Conservation (phyloP, 1,284 basidiomycete genomes). For the Pascua guehoae region DNA sequence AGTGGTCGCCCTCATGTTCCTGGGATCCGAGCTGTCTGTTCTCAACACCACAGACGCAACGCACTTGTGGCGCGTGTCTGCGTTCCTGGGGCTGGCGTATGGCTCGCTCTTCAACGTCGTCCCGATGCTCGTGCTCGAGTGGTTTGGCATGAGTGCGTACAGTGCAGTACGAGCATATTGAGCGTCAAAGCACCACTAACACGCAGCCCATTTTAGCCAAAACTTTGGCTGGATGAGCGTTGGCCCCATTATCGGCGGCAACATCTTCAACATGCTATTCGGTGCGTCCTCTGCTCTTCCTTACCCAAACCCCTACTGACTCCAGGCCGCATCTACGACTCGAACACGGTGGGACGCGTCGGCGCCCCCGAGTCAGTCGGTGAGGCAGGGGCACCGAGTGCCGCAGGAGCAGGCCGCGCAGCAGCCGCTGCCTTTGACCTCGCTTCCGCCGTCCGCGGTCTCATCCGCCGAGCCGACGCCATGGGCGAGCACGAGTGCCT, state of each 20-base stretch:
- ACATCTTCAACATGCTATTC: constrained; percentile 78
- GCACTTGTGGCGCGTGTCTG: constrained; percentile 71
- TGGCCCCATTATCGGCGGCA: constrained; percentile 74
- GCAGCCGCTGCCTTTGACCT: not conserved
- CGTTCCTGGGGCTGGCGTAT: constrained; percentile 67
- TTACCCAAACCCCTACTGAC: not conserved
- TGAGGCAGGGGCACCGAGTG: not conserved
- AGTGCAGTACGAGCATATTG: not conserved
- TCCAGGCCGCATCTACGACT: constrained; percentile 60
- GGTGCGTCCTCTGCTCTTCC: constrained; percentile 53
- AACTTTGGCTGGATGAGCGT: constrained; percentile 81
- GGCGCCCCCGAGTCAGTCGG: not conserved
- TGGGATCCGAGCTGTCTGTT: constrained; percentile 65
- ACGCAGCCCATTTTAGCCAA: constrained; percentile 53
- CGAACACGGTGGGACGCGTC: constrained; percentile 54
- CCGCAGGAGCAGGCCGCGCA: not conserved
- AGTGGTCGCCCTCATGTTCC: constrained; percentile 63
- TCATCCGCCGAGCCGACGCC: not conserved
- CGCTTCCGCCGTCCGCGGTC: not conserved
- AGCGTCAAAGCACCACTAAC: not conserved
- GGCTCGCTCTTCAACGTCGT: constrained; percentile 72
- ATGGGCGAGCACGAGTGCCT: constrained; percentile 26
- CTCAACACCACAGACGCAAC: constrained; percentile 60
- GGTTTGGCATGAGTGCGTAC: constrained; percentile 76
- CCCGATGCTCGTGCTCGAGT: constrained; percentile 75